Conservation (phyloP, 2,329 filamentous ascomycete species). For the Curvularia lunata region DNA sequence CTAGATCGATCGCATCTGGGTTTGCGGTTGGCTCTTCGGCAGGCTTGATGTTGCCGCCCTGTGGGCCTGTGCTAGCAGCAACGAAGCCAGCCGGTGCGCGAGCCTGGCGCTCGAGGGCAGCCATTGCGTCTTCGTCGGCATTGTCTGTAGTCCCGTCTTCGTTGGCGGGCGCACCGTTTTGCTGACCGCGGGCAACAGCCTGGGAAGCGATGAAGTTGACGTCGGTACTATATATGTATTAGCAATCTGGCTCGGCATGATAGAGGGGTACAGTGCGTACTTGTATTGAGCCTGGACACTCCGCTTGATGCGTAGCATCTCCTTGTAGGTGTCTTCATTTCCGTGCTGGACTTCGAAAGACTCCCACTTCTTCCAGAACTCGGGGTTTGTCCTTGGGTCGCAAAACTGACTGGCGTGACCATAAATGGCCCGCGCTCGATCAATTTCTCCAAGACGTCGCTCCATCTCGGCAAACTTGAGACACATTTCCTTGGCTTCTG, state of each 20-base stretch:
- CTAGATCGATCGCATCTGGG: slow-evolving; percentile 84
- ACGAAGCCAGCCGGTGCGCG: slow-evolving; percentile 90
- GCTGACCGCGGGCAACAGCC: slow-evolving; percentile 81
- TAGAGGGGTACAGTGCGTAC: slow-evolving; percentile 51
- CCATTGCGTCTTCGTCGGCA: slow-evolving; percentile 78
- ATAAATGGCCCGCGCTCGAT: slow-evolving; percentile 92
- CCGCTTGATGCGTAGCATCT: slow-evolving; percentile 97
- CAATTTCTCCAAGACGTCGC: slow-evolving; percentile 87
- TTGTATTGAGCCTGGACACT: slow-evolving; percentile 98
- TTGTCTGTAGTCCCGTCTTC: slow-evolving; percentile 53
- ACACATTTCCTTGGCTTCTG: slow-evolving; percentile 96
- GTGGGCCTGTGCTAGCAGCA: slow-evolving; percentile 76
- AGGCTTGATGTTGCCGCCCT: slow-evolving; percentile 63
- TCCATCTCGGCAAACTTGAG: slow-evolving; percentile 99
- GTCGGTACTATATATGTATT: slow-evolving; percentile 69
- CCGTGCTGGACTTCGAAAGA: slow-evolving; percentile 96
- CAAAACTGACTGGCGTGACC: slow-evolving; percentile 97
- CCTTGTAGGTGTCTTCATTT: slow-evolving; percentile 99
- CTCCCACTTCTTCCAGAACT: slow-evolving; percentile 98
- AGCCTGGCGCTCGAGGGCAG: slow-evolving; percentile 84
- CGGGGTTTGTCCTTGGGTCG: slow-evolving; percentile 86
- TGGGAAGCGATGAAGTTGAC: slow-evolving; percentile 98
- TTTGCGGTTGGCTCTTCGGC: slow-evolving; percentile 63
- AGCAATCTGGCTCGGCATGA: slow-evolving; percentile 31
- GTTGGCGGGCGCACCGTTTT: slow-evolving; percentile 55